Evolutionary conservation across 805 yeast genomes (phyloP).

Genomic region (Lachancea quebecensis): DNA sequence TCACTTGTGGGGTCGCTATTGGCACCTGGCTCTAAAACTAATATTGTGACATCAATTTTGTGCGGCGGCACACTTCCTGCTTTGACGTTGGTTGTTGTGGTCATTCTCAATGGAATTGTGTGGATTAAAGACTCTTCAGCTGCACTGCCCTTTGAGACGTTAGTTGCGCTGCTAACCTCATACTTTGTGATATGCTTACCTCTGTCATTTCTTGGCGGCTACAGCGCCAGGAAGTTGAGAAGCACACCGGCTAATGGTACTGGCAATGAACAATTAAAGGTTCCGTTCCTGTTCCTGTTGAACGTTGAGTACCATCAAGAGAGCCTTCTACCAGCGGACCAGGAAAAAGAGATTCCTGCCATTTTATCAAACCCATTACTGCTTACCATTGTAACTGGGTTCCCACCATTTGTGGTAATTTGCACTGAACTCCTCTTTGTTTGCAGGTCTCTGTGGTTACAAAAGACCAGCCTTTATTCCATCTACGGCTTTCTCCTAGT

Average conservation of each 20-base stretch:
- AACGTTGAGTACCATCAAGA: not conserved
- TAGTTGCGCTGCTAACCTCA: constrained; percentile 49
- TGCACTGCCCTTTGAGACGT: constrained; percentile 74
- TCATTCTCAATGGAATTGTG: constrained; percentile 57
- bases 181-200: constrained; percentile 69
- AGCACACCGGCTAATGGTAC: not conserved
- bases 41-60: constrained; percentile 30
- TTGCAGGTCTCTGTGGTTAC: constrained; percentile 72
- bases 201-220: constrained; percentile 66
- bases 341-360: not conserved
- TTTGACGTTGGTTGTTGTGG: constrained; percentile 41
- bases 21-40: constrained; percentile 23
- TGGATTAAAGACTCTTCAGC: constrained; percentile 72
- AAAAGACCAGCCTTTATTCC: constrained; percentile 70
- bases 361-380: constrained; percentile 10
- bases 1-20: constrained; percentile 66
- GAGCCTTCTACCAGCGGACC: not conserved
- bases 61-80: constrained; percentile 47
- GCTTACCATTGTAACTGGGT: constrained; percentile 45
- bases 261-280: not conserved
- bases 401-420: constrained; percentile 73
- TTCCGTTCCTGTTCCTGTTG: constrained; percentile 1
- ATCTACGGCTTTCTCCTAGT: constrained; percentile 70
- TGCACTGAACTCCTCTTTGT: constrained; percentile 70
- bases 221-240: constrained; percentile 10